Base-by-base conservation (phyloP, 2,329 filamentous ascomycete species). In the Trematosphaeria pertusa region DNA sequence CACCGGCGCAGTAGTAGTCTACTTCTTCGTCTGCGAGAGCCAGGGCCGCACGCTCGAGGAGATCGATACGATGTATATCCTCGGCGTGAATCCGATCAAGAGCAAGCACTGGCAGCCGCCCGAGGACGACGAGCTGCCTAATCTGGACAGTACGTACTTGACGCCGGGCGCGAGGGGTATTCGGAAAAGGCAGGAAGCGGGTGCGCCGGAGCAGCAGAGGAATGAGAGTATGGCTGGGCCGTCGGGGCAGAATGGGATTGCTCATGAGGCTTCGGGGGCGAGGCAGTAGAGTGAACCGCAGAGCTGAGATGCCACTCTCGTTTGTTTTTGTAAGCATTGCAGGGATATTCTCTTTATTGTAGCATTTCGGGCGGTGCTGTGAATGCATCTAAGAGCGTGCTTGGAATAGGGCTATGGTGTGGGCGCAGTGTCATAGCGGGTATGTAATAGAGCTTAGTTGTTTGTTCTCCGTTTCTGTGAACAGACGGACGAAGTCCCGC, bases 1-100 rank as follows among this genome's bases (percentile, higher is more conserved):
- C 14, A 75, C 82, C 0, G 87, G 81, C 0, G 81, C 83, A 0
- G 54, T 84, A 0, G 70, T 91, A 10, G 86, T 91, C 21, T 92
- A 87, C 75, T 88, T 92, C 73, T 91, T 91, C 68, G 81, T 91
- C 41, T 84, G 87, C 45, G 88, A 92, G 67, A 85, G 82, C 35
- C 85, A 88, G 63, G 88, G 86, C 41, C 81, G 87, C 5, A 86
- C 83, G 0, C 78, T 93, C 1, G 89, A 93, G 73, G 87, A 92
- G 68, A 87, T 93, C 44, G 89, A 93, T 60, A 80, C 82, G 46
- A 82, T 84, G 79, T 91, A 91, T 56, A 77, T 89, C 26, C 76
- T 86, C 38, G 74, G 75, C 19, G 84, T 89, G 14, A 81, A 75
- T 55, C 85, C 87, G 0, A 83, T 82, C 74, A 81, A 84, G 75